These are phyloP conservation scores for Dimocarpus longan DNA, from an alignment of 345 rosid species.

Conservation along the genomic window DNA sequence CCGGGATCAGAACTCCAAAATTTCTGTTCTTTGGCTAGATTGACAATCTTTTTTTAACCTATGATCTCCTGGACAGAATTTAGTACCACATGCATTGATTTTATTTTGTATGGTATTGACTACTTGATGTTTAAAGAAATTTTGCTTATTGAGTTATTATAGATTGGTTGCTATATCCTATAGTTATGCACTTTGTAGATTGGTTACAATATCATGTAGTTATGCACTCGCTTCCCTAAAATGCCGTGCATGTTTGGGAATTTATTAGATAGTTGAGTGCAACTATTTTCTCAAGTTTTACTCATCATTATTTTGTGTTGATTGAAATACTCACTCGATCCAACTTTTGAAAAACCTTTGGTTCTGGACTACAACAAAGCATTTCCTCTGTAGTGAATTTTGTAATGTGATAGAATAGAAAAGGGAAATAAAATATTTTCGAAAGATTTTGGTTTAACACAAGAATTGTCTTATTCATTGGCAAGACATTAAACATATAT, in stretches of 20 bases:
- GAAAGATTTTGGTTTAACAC: neutral
- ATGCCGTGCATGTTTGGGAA: neutral
- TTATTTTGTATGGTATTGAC: neutral
- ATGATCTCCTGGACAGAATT: neutral
- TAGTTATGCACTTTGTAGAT: neutral
- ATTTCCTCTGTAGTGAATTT: neutral
- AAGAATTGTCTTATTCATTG: neutral
- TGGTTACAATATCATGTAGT: neutral
- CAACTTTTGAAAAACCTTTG: neutral
- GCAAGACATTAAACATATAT: neutral
- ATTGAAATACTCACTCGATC: neutral
- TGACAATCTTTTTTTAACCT: neutral
- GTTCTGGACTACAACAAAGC: neutral
- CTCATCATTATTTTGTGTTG: neutral
- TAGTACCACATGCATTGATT: neutral
- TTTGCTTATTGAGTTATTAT: neutral
- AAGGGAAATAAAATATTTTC: neutral
- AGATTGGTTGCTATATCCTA: neutral
- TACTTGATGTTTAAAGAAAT: neutral
- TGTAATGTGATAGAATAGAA: neutral
- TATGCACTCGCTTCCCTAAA: neutral
- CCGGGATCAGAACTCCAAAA: neutral
- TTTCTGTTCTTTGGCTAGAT: constrained; percentile 13
- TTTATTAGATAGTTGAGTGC: neutral
- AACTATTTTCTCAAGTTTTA: neutral